Conservation (phyloP, 345 rosid genomes). For the Populus euphratica region DNA sequence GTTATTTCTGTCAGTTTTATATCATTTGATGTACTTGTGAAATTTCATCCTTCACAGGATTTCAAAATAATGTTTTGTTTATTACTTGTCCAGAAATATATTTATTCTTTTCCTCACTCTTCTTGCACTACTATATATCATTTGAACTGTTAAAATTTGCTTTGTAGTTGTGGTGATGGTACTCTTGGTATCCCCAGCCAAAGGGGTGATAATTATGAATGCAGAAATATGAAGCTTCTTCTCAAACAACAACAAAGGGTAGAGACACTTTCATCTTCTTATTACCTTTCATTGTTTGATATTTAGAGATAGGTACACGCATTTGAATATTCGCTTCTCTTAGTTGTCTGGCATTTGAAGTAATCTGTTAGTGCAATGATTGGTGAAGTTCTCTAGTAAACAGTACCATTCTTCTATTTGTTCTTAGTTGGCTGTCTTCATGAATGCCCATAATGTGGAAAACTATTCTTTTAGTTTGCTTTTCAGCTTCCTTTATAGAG, state of each 20-base stretch:
- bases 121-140: neutral
- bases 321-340: neutral
- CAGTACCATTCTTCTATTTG: neutral
- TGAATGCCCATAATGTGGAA: neutral
- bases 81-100: neutral
- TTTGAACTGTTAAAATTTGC: slow-evolving; percentile 20
- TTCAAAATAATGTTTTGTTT: neutral
- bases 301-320: neutral
- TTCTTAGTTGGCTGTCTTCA: neutral
- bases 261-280: slow-evolving; percentile 1
- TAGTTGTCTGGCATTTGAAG: neutral
- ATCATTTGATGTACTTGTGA: neutral
- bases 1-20: neutral
- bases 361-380: neutral
- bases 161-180: slow-evolving; percentile 96
- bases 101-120: neutral
- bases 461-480: neutral
- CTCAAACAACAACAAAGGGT: slow-evolving; percentile 99
- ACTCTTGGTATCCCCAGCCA: slow-evolving; percentile 85
- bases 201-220: slow-evolving; percentile 97
- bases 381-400: neutral
- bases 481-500: neutral
- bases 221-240: slow-evolving; percentile 98
- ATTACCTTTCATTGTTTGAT: slow-evolving; percentile 2
- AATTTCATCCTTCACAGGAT: neutral